Percentiles rank a stretch among this genome's conserved stretches.
Evolutionary conservation across 805 yeast genomes (phyloP).

Genomic region (Jamesozyma hellenica): DNA sequence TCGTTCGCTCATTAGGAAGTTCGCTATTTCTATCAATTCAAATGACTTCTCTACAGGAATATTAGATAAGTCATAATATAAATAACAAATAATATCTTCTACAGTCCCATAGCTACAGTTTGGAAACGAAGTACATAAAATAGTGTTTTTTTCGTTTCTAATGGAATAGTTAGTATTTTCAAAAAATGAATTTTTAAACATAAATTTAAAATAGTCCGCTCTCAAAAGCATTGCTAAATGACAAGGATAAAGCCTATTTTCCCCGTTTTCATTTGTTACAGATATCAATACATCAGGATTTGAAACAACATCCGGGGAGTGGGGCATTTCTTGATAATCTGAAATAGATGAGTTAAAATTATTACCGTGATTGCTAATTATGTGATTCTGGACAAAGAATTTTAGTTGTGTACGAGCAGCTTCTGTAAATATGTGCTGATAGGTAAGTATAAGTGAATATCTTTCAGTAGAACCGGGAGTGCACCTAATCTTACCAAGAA

Average conservation of each 20-base stretch:
- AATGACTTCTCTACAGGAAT: conserved; percentile 43
- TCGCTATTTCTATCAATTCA: conserved; percentile 51
- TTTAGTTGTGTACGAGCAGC: conserved; percentile 20
- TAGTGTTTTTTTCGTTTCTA: conserved; percentile 1
- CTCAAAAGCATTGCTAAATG: conserved; percentile 53
- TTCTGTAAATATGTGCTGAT: conserved; percentile 25
- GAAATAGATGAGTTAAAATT: conserved; percentile 1
- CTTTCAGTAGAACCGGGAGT: conserved; percentile 25
- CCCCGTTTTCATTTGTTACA: conserved; percentile 23
- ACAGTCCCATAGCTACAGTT: conserved; percentile 29
- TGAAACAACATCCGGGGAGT: conserved; percentile 1
- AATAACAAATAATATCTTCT: conserved; percentile 42
- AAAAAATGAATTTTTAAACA: conserved; percentile 46
- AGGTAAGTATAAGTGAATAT: conserved; percentile 28
- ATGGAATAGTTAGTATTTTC: conserved; percentile 22
- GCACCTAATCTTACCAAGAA: conserved; percentile 25
- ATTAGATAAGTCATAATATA: conserved; percentile 51
- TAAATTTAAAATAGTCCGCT: conserved; percentile 52
- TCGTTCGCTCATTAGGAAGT: conserved; percentile 46
- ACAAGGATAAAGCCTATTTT: conserved; percentile 42
- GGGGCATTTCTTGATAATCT: not conserved
- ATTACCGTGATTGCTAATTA: conserved; percentile 6
- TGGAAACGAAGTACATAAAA: conserved; percentile 20
- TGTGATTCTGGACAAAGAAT: conserved; percentile 19
- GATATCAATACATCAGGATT: conserved; percentile 42